Base-by-base conservation (phyloP, 805 yeast genomes). In the Maudiozyma barnettii region DNA sequence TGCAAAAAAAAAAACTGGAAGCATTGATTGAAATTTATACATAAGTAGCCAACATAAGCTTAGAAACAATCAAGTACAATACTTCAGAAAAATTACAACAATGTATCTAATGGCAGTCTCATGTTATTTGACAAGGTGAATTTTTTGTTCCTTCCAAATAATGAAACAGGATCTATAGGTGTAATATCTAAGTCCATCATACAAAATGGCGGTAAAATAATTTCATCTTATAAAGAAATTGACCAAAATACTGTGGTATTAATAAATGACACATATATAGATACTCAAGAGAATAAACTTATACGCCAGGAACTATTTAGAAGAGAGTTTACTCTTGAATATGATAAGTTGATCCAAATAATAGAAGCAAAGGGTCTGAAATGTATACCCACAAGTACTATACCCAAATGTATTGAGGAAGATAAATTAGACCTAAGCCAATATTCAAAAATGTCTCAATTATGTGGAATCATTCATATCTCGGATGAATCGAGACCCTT, bases 211-310 rank as follows among this genome's bases (percentile, higher is more conserved):
- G 67, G 64, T 4, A 19, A 16, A 10, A 36, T 57, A 4, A 35
- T 55, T 10, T 30, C 48, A 1, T n/a, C 41, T 10, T 18, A 37
- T 9, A 45, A 43, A 16, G 44, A 46, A 12, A 23, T 51, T 1
- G 48, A 53, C 36, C 20, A 40, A 6, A 13, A 41, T 2, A 51
- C 53, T 2, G 37, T 55, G 2, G 51, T 57, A 4, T 33, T 64
- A 19, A 47, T 64, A 3, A 57, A 57, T 44, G 61, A 61, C 43
- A 49, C 65, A 1, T 64, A 50, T 49, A 50, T 63, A 5, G 51
- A 46, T 29, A 41, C 43, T 2, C 43, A 53, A 5, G 44, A 41
- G 8, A 44, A 45, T 33, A 5, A 16, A 14, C 14, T 61, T 19
- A 47, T 39, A 1, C 45, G 53, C 21, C 23, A 41, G 9, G 54